Conservation (phyloP, 176 grass and related monocot species). For the Urochloa ruziziensis region DNA sequence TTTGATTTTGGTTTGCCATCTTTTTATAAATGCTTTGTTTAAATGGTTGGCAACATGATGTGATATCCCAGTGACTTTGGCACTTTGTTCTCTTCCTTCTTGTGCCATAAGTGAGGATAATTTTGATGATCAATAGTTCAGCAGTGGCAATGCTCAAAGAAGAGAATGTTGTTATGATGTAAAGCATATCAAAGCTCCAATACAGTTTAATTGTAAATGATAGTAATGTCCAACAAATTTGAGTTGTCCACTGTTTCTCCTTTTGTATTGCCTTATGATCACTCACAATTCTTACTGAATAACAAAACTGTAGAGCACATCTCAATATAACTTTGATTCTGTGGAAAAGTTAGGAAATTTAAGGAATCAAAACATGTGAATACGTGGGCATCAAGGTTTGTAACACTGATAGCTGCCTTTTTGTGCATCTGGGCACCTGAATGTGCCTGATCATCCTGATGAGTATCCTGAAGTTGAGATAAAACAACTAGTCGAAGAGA, state of each 20-base stretch:
- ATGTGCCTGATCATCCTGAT: conserved; percentile 15
- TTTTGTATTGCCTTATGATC: background rate
- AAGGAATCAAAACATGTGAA: conserved; percentile 28
- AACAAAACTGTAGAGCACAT: background rate
- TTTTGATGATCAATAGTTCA: conserved; percentile 34
- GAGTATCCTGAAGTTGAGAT: background rate
- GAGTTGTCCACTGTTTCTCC: background rate
- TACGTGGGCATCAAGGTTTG: conserved; percentile 37
- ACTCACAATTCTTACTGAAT: background rate
- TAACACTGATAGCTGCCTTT: conserved; percentile 2
- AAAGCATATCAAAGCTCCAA: conserved; percentile 28
- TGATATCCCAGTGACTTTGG: conserved; percentile 25
- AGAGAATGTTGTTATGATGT: conserved; percentile 40
- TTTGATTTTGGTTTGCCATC: conserved; percentile 19
- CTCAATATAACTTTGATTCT: conserved; percentile 1
- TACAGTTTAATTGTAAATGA: background rate
- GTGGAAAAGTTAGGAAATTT: conserved; percentile 16
- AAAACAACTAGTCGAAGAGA: background rate
- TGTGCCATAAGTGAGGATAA: conserved; percentile 8
- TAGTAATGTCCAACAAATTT: background rate
- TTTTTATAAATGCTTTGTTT: conserved; percentile 43
- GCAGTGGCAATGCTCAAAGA: conserved; percentile 19
- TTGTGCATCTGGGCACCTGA: conserved; percentile 34
- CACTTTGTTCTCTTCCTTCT: background rate
- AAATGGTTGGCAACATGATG: conserved; percentile 41